Conservation (phyloP, 2,329 filamentous ascomycete genomes). For the Leptodontidium sp. region DNA sequence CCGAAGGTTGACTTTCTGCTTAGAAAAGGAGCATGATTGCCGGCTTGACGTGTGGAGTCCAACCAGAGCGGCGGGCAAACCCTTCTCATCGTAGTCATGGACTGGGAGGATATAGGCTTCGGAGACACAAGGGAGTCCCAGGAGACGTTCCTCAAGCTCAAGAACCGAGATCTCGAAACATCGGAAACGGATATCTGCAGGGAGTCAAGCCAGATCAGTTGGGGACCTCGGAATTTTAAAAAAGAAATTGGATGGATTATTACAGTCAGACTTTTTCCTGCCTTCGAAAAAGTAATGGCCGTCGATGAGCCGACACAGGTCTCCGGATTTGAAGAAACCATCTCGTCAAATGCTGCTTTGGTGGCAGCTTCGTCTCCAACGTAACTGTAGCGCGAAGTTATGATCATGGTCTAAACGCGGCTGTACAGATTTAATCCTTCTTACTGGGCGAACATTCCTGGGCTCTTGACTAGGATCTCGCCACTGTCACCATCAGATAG, state of each 20-base stretch:
- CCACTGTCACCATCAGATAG: too few relatives aligned
- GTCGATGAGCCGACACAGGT: background rate
- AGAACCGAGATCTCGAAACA: background rate
- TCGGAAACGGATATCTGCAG: background rate
- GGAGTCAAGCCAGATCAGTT: background rate
- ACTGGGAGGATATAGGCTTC: background rate
- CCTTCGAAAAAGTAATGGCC: background rate
- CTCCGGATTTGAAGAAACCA: background rate
- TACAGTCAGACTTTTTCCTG: background rate
- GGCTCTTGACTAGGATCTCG: too few relatives aligned
- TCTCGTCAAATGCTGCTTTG: background rate
- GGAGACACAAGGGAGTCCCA: background rate
- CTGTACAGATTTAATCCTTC: too few relatives aligned
- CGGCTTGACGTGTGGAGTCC: background rate
- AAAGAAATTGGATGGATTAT: background rate
- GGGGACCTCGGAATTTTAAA: background rate
- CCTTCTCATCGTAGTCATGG: background rate
- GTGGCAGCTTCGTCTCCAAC: background rate
- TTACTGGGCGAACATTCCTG: too few relatives aligned
- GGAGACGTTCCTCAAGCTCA: background rate
- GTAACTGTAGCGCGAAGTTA: background rate
- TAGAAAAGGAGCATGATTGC: background rate
- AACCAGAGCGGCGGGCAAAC: background rate
- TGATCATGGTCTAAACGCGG: background rate
- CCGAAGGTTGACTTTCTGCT: background rate